Evolutionary conservation across 441 rosid genomes (phyloP), one percentile per base, ranked within the genome.

Genomic region (Biscutella laevigata): DNA sequence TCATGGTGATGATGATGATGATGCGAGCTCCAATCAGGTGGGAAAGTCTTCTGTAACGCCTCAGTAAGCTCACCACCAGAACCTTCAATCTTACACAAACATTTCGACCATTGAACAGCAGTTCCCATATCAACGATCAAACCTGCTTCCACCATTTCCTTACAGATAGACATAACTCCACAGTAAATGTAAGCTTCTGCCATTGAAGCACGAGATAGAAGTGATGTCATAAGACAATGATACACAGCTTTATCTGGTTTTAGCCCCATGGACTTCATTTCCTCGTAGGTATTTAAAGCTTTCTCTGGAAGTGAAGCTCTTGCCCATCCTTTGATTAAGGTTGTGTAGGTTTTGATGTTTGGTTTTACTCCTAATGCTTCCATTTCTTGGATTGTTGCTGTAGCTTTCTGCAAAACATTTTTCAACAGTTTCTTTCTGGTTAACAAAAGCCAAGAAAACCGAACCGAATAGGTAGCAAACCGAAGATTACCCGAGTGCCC

Each of bases 261-360:
- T 54, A 91, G 57, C 19, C 91, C 91, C 12, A 78, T 68, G 15
- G 52, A 44, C 68, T 91, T 85, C 98, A 91, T 82, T 52, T 83
- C 84, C 62, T 83, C 86, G 43, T 76, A 91, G 77, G 91, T 83
- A 24, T 40, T 63, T 71, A 88, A 71, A 10, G 98, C 95, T 74
- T 82, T 88, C 66, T 88, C 98, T 1, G 95, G 98, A 58, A 80
- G 84, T 28, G 95, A 85, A 40, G 98, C 98, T 4, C 87, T 71
- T 8, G 95, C 86, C 98, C 98, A 91, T 47, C 96, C 98, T 41
- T 88, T 81, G 42, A 91, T 88, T 51, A 91, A 47, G 2, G 96
- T 88, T 2, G 96, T 91, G 72, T 88, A 88, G 14, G 98, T 91
- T 74, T 77, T 88, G 56, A 88, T 68, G 71, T 91, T 91, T 33